Conservation (phyloP, 495 filamentous ascomycete genomes). For the Penicillium flavigenum region DNA sequence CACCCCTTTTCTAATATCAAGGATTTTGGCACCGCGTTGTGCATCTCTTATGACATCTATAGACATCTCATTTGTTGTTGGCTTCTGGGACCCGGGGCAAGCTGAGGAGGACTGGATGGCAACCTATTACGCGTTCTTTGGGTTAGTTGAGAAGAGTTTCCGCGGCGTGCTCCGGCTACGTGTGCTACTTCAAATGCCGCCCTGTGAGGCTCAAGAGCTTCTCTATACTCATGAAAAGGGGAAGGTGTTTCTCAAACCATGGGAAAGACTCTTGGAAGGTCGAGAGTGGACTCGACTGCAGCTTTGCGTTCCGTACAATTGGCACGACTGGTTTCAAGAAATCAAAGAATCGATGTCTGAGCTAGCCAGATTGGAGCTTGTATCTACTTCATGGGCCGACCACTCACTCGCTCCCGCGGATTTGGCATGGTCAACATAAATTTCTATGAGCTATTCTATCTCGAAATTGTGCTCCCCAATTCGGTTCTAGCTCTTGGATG, state of each 20-base stretch:
- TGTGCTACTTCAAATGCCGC: slow-evolving; percentile 6
- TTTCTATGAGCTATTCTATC: slow-evolving; percentile 2
- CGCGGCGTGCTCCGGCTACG: slow-evolving; percentile 10
- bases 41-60: slow-evolving; percentile 13
- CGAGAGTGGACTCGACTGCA: slow-evolving; percentile 10
- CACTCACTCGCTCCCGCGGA: background rate
- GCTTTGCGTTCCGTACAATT: slow-evolving; percentile 11
- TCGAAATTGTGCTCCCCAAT: no score
- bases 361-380: background rate
- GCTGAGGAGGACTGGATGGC: slow-evolving; percentile 4
- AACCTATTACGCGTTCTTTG: slow-evolving; percentile 13
- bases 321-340: slow-evolving; percentile 7
- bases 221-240: background rate
- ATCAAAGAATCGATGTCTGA: slow-evolving; percentile 1
- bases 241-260: slow-evolving; percentile 4
- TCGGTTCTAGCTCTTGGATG: no score
- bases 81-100: background rate
- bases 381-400: background rate
- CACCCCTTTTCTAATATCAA: slow-evolving; percentile 15
- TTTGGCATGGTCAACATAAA: slow-evolving; percentile 1
- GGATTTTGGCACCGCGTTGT: slow-evolving; percentile 10
- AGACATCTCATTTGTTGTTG: slow-evolving; percentile 10
- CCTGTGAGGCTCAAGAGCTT: background rate
- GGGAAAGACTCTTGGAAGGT: slow-evolving; percentile 1
- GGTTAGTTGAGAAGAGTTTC: slow-evolving; percentile 6